Conservation (phyloP, 164 flowering plant genomes). For the Dillenia suffruticosa region DNA sequence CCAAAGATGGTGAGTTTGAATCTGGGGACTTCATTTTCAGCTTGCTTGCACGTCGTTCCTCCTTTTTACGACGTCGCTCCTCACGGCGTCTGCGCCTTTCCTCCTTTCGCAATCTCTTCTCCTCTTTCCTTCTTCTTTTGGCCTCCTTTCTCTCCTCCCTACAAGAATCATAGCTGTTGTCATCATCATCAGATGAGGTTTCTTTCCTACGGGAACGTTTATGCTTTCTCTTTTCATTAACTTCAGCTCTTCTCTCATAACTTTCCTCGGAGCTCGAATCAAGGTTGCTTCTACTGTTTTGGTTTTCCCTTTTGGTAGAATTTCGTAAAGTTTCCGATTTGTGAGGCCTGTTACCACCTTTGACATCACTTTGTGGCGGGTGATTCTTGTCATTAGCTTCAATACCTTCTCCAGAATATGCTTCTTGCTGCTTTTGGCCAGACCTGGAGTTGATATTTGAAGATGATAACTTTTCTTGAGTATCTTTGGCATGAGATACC, state of each 20-base stretch:
- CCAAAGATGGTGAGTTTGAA: conserved; percentile 17
- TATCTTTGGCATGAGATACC: conserved; percentile 18
- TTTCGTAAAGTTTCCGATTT: conserved; percentile 16
- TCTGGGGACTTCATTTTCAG: conserved; percentile 30
- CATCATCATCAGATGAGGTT: conserved; percentile 37
- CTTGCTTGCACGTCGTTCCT: conserved; percentile 44
- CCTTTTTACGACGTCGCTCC: conserved; percentile 23
- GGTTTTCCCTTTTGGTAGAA: conserved; percentile 24
- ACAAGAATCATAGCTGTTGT: conserved; percentile 49
- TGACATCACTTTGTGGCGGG: conserved; percentile 18
- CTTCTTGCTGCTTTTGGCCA: conserved; percentile 23
- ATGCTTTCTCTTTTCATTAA: conserved; percentile 45
- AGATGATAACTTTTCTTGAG: conserved; percentile 17
- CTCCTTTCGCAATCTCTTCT: conserved; percentile 50
- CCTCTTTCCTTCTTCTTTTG: conserved; percentile 55
- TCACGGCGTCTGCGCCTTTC: conserved; percentile 31
- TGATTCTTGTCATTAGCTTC: conserved; percentile 27
- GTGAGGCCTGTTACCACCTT: conserved; percentile 14
- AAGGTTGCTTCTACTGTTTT: conserved; percentile 15
- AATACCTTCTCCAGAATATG: conserved; percentile 20
- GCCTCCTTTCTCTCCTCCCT: conserved; percentile 49
- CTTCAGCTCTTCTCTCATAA: conserved; percentile 29
- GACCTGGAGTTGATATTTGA: conserved; percentile 23
- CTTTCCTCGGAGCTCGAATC: conserved; percentile 51
- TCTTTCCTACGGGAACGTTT: conserved; percentile 37